Evolutionary conservation across 2,329 filamentous ascomycete species (phyloP).

Genomic region (Lomentospora prolificans): DNA sequence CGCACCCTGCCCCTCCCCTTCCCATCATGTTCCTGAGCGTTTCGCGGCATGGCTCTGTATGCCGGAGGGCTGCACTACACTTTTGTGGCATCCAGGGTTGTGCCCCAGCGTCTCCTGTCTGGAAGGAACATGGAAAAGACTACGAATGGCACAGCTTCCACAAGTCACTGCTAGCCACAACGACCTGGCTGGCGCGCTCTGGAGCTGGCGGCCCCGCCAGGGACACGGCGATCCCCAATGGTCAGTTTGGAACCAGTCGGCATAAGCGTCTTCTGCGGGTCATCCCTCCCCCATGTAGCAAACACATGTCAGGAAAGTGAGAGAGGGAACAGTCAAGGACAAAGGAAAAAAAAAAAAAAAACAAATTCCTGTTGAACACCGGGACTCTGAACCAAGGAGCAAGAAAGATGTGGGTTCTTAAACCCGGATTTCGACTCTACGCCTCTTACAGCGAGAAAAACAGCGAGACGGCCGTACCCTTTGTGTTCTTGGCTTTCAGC

Average conservation of each 20-base stretch:
- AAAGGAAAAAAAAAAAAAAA: not conserved
- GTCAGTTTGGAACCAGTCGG: not conserved
- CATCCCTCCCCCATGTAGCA: not conserved
- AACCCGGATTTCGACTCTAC: not conserved
- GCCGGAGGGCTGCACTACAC: too few species aligned
- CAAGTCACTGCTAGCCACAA: too few species aligned
- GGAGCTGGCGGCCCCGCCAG: not conserved
- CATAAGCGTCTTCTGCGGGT: not conserved
- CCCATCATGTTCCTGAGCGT: not conserved
- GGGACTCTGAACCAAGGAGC: too few species aligned
- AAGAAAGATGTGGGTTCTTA: too few species aligned
- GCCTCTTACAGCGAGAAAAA: too few species aligned
- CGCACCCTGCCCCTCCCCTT: not conserved
- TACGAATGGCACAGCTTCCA: too few species aligned
- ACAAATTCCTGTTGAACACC: too few species aligned
- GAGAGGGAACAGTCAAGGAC: not conserved
- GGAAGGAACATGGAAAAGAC: not conserved
- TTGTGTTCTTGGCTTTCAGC: too few species aligned
- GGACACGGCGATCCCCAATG: not conserved
- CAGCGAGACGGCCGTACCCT: too few species aligned
- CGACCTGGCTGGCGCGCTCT: not conserved
- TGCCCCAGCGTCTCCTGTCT: too few species aligned
- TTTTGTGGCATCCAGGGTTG: too few species aligned
- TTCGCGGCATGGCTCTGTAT: too few species aligned
- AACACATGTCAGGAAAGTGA: not conserved